phyloP scores from a whole-genome alignment of 345 rosid genomes.

The Camelina sativa region DNA sequence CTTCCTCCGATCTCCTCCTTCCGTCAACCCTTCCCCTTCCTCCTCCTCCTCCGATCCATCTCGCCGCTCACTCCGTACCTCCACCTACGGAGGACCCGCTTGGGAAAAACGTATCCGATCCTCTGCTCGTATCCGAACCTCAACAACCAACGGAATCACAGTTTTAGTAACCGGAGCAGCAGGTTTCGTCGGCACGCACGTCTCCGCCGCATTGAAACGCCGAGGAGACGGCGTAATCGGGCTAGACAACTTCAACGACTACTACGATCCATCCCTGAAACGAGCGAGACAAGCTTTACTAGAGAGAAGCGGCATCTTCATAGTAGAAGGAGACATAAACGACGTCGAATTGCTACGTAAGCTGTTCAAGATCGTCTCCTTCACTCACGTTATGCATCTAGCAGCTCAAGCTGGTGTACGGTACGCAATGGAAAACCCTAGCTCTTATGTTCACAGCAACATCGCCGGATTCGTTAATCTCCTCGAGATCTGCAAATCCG shows the following conservation, averaged over 20 bases:
- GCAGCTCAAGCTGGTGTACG: conserved; percentile 95
- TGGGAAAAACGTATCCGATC: conserved; percentile 74
- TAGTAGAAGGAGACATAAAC: conserved; percentile 93
- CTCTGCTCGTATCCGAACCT: conserved; percentile 72
- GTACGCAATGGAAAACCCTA: conserved; percentile 88
- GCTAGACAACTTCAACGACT: conserved; percentile 85
- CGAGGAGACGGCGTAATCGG: conserved; percentile 93
- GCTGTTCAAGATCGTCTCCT: conserved; percentile 72
- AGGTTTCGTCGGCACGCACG: conserved; percentile 95
- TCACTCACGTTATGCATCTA: conserved; percentile 92
- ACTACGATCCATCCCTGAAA: conserved; percentile 86
- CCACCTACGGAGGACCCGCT: conserved; percentile 76
- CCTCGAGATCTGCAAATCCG: conserved; percentile 80
- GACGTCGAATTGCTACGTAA: conserved; percentile 70
- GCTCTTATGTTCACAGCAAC: conserved; percentile 82
- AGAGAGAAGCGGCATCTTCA: conserved; percentile 72
- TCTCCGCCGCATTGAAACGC: conserved; percentile 74
- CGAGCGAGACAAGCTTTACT: conserved; percentile 85
- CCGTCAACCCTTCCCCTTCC: conserved; percentile 49
- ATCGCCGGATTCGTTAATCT: conserved; percentile 84
- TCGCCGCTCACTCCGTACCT: conserved; percentile 79
- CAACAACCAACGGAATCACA: conserved; percentile 61
- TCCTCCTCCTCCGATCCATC: conserved; percentile 58
- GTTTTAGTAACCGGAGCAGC: conserved; percentile 93
- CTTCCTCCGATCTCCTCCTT: conserved; percentile 82